Evolutionary conservation across 441 rosid genomes (phyloP), one percentile per base, ranked within the genome.

Genomic region (Mallotus repandus): DNA sequence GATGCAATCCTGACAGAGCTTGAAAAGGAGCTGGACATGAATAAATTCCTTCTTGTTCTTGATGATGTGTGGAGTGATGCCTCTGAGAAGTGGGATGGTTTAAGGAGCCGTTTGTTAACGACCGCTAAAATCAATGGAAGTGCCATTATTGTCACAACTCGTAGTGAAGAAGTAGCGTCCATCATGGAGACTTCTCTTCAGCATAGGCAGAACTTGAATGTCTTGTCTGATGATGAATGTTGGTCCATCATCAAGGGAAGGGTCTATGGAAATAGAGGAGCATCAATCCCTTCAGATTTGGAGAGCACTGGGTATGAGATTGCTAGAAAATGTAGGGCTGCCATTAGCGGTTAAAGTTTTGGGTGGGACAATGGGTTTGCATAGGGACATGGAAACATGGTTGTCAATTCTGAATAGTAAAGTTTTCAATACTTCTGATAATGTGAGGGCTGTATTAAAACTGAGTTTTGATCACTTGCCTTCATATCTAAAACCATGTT

Each of bases 341-440:
- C 85, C 85, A 12, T 74, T 79, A 22, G 75, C 72, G 21, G 81
- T 77, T 5, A 74, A 72, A 55, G 65, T 70, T 49, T 74, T 82
- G 3, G 82, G 85, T 16, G 64, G 68, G 50, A 19, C 46, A 38
- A 38, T 63, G 66, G 41, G 52, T 9, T 63, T 29, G 3, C 41
- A 41, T n/a, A 57, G 56, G 50, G 74, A 45, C 50, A 64, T 60
- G 61, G 57, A 38, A 61, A 67, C 68, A 54, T 76, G 81, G 83
- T 19, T 61, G 41, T 48, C 9, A 49, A 73, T 77, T 29, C 32
- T 29, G 4, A 74, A 21, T 13, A 41, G 74, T 54, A 73, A 77
- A 0, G 18, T 73, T 52, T 79, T 72, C 73, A 53, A 61, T n/a
- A 25, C 48, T 2, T 19, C 22, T 41, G 66, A 38, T 6, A 50